phyloP scores from a whole-genome alignment of 371 early-diverging fungal genomes.

The Rhizopus sp. region DNA sequence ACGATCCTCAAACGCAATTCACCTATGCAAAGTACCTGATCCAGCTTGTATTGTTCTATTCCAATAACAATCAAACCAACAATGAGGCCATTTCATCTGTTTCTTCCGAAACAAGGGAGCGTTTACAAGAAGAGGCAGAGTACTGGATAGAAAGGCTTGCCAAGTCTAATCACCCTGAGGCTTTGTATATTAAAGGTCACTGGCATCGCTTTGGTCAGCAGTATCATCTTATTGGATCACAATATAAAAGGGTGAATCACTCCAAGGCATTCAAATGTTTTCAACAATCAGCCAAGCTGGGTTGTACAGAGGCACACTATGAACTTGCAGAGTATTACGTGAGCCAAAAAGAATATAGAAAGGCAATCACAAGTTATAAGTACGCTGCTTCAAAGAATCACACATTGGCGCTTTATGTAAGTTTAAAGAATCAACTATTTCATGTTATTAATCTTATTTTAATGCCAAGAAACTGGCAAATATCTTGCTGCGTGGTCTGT shows the following conservation, averaged over 20 bases:
- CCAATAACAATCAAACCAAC: slow-evolving; percentile 1
- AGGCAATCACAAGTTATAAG: slow-evolving; percentile 74
- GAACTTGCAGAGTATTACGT: slow-evolving; percentile 50
- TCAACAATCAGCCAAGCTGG: slow-evolving; percentile 37
- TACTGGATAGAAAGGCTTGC: slow-evolving; percentile 75
- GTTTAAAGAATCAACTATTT: slow-evolving; percentile 10
- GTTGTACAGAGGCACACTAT: slow-evolving; percentile 37
- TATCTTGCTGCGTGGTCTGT: slow-evolving; percentile 30
- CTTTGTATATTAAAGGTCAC: slow-evolving; percentile 67
- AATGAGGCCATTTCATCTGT: not conserved
- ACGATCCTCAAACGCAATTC: slow-evolving; percentile 64
- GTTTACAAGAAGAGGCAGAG: slow-evolving; percentile 53
- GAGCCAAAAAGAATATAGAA: slow-evolving; percentile 58
- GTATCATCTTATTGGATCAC: slow-evolving; percentile 20
- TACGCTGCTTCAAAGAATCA: slow-evolving; percentile 75
- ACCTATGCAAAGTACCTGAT: slow-evolving; percentile 71
- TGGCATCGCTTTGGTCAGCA: slow-evolving; percentile 58
- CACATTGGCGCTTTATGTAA: slow-evolving; percentile 70
- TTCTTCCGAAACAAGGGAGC: slow-evolving; percentile 9
- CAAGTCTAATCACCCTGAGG: slow-evolving; percentile 65
- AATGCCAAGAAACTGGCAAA: slow-evolving; percentile 37
- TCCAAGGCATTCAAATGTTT: slow-evolving; percentile 49
- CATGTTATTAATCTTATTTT: not conserved
- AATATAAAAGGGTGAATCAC: slow-evolving; percentile 22
- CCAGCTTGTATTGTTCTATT: slow-evolving; percentile 32